phyloP scores from a whole-genome alignment of 2,329 filamentous ascomycete genomes.

The Davidsoniella australis region DNA sequence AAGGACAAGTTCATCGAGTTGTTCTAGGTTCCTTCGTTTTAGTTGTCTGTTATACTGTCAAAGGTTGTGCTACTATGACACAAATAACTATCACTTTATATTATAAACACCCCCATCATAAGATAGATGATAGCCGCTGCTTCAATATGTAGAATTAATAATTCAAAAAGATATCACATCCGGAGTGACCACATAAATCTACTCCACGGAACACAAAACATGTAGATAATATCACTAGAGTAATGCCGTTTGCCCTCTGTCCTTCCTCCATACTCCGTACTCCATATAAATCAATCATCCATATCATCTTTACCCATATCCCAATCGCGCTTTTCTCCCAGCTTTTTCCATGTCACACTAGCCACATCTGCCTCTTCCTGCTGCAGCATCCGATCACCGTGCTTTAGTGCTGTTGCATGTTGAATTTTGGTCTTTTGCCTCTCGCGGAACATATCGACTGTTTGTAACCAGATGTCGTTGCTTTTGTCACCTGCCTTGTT shows the following conservation, averaged over 20 bases:
- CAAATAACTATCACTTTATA: no score
- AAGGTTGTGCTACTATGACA: no score
- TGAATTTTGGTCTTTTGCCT: slow-evolving; percentile 39
- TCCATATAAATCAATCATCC: slow-evolving; percentile 1
- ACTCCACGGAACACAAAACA: background rate
- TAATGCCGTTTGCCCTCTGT: no score
- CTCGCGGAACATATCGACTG: slow-evolving; percentile 61
- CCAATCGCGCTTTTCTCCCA: slow-evolving; percentile 47
- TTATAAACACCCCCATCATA: no score
- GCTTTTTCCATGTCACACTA: slow-evolving; percentile 55
- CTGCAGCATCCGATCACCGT: no score
- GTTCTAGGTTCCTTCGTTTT: no score
- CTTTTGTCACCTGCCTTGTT: slow-evolving; percentile 12
- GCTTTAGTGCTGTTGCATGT: no score
- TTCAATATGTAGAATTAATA: no score
- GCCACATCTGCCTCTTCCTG: slow-evolving; percentile 32
- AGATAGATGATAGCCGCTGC: no score
- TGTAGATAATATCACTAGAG: background rate
- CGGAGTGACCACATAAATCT: background rate
- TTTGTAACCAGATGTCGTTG: slow-evolving; percentile 60
- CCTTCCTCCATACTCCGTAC: background rate
- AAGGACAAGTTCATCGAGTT: no score
- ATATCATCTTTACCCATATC: slow-evolving; percentile 33
- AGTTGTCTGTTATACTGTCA: no score
- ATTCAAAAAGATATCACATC: no score